phyloP scores from a whole-genome alignment of 2,329 filamentous ascomycete genomes.

The Pestalotiopsis sp. region DNA sequence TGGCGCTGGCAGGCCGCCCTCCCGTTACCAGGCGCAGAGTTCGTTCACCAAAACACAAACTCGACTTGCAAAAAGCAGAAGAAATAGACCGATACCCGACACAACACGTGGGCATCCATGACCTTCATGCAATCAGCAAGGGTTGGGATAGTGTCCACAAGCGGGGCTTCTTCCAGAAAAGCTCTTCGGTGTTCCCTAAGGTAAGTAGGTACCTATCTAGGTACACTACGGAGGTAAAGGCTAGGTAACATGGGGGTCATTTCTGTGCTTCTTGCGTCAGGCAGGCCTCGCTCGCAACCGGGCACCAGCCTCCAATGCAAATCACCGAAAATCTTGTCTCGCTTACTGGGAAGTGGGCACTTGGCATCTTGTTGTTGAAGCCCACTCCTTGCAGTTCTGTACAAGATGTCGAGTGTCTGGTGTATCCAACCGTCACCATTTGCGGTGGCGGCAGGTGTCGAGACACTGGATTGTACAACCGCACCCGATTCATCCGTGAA shows the following conservation, averaged over 20 bases:
- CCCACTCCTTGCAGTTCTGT: background rate
- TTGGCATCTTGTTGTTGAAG: background rate
- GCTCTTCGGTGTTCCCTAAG: constrained; percentile 2
- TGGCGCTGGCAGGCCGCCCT: background rate
- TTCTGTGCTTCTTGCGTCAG: background rate
- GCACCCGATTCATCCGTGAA: background rate
- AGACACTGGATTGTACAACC: background rate
- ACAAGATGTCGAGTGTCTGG: background rate
- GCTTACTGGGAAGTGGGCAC: background rate
- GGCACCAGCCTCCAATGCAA: background rate
- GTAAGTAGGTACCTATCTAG: background rate
- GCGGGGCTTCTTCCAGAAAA: constrained; percentile 5
- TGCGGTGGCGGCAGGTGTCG: background rate
- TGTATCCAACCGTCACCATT: background rate
- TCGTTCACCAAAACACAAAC: background rate
- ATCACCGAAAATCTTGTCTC: background rate
- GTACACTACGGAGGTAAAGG: background rate
- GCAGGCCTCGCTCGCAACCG: background rate
- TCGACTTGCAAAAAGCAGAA: background rate
- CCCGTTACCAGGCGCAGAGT: background rate
- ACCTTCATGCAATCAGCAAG: background rate
- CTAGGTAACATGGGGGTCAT: background rate
- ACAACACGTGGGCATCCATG: constrained; percentile 7
- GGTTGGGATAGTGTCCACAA: background rate
- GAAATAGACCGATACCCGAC: constrained; percentile 1